phyloP scores from a whole-genome alignment of 805 yeast species.

The Aciculoconidium aculeatum region DNA sequence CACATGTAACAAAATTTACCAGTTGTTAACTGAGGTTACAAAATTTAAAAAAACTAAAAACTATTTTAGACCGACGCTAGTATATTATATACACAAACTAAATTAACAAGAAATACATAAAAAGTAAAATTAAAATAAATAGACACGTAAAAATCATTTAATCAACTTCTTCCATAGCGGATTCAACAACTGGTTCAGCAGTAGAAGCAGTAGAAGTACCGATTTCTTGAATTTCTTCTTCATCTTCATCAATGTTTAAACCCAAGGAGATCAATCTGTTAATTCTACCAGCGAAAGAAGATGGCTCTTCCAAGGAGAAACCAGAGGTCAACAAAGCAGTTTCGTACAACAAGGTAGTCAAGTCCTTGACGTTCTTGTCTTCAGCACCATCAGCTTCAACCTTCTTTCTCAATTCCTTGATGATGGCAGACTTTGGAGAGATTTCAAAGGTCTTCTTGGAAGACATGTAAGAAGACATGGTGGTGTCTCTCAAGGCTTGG shows the following conservation, averaged over 20 bases:
- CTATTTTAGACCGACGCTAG: too few species aligned
- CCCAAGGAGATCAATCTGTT: conserved; percentile 98
- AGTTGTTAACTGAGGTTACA: too few species aligned
- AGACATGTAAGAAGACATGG: conserved; percentile 99
- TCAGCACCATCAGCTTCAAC: conserved; percentile 96
- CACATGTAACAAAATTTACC: too few species aligned
- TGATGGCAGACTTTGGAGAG: conserved; percentile 93
- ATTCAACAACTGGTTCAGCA: conserved; percentile 47
- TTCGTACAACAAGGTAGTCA: conserved; percentile 93
- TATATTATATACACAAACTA: conserved; percentile 5
- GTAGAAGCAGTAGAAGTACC: conserved; percentile 44
- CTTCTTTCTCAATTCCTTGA: conserved; percentile 92
- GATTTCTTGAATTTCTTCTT: conserved; percentile 44
- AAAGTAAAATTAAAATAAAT: background rate
- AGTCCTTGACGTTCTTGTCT: conserved; percentile 97
- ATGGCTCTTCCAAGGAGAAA: conserved; percentile 98
- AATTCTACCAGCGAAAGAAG: conserved; percentile 94
- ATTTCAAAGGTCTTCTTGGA: conserved; percentile 99
- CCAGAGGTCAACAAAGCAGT: conserved; percentile 98
- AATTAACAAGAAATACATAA: conserved; percentile 5
- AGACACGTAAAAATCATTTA: conserved; percentile 28
- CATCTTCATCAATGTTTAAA: conserved; percentile 93
- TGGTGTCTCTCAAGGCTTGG: conserved; percentile 97
- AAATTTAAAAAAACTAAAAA: too few species aligned
- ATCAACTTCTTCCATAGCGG: conserved; percentile 98